A percentile compares a stretch with the other conserved stretches of the same genome.
phyloP scores from a whole-genome alignment of 2,329 filamentous ascomycete species.

The Aureobasidium sp. region DNA sequence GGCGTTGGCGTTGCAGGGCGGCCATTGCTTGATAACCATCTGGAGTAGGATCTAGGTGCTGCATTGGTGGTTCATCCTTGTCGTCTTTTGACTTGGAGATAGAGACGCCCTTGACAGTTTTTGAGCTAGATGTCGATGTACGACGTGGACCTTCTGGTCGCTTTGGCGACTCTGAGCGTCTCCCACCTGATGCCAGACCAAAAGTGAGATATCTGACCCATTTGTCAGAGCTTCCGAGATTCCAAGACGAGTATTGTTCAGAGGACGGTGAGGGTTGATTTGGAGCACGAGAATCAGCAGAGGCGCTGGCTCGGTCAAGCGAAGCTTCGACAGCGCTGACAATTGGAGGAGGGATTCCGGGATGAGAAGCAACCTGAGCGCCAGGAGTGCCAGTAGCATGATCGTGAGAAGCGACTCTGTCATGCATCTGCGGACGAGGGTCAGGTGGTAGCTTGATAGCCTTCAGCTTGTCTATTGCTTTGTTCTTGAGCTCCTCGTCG shows the following conservation, averaged over 20 bases:
- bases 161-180: conserved; percentile 7
- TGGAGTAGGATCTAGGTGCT: conserved; percentile 25
- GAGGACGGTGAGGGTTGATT: background rate
- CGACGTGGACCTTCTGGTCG: conserved; percentile 17
- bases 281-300: conserved; percentile 23
- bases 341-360: conserved; percentile 39
- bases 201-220: conserved; percentile 45
- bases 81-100: conserved; percentile 9
- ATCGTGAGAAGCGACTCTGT: conserved; percentile 20
- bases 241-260: conserved; percentile 18
- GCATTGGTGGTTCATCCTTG: conserved; percentile 16
- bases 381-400: conserved; percentile 15
- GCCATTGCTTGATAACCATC: conserved; percentile 45
- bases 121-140: conserved; percentile 18
- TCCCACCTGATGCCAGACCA: conserved; percentile 26
- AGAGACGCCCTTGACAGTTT: conserved; percentile 15
- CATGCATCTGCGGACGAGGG: conserved; percentile 18
- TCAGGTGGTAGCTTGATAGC: conserved; percentile 9
- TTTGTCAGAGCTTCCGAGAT: conserved; percentile 35
- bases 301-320: conserved; percentile 33
- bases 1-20: conserved; percentile 49
- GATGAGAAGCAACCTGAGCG: conserved; percentile 16
- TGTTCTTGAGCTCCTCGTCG: background rate
- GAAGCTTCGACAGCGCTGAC: conserved; percentile 36
- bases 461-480: background rate